These are phyloP conservation scores for Rhynchosporium graminicola DNA, from an alignment of 2,329 filamentous ascomycete genomes.

Conservation along the genomic window DNA sequence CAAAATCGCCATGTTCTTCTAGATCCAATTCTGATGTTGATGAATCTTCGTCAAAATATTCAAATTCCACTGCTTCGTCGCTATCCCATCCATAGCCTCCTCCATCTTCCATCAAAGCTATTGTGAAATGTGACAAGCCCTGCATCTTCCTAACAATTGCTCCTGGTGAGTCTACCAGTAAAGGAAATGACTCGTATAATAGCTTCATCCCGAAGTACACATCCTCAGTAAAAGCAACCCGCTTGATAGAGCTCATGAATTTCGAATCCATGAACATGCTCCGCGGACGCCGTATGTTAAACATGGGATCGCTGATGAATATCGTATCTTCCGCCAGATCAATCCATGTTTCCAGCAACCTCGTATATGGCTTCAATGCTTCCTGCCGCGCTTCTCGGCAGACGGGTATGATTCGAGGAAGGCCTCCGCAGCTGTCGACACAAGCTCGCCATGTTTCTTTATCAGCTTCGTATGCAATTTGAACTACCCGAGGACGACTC, in stretches of 20 bases:
- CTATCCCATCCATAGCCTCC: constrained; percentile 4
- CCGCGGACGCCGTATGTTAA: constrained; percentile 19
- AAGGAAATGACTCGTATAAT: background rate
- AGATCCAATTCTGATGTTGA: background rate
- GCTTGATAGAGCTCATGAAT: constrained; percentile 13
- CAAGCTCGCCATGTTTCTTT: constrained; percentile 21
- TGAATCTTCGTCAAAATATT: constrained; percentile 5
- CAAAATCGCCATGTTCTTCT: background rate
- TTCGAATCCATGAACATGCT: constrained; percentile 17
- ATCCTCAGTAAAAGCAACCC: constrained; percentile 21
- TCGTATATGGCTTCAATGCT: constrained; percentile 22
- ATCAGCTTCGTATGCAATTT: constrained; percentile 20
- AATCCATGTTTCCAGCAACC: constrained; percentile 23
- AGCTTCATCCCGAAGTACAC: constrained; percentile 8
- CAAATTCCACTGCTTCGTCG: background rate
- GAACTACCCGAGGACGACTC: constrained; percentile 23
- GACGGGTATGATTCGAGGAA: constrained; percentile 20
- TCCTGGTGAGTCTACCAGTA: constrained; percentile 1
- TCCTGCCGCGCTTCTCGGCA: constrained; percentile 25
- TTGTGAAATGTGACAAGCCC: constrained; percentile 5
- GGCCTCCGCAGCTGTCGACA: constrained; percentile 20
- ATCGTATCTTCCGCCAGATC: constrained; percentile 26
- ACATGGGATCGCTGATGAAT: constrained; percentile 28
- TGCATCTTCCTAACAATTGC: constrained; percentile 7
- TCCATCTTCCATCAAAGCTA: constrained; percentile 9